phyloP scores from a whole-genome alignment of 2,329 filamentous ascomycete genomes.

The Ceratocystis variospora region DNA sequence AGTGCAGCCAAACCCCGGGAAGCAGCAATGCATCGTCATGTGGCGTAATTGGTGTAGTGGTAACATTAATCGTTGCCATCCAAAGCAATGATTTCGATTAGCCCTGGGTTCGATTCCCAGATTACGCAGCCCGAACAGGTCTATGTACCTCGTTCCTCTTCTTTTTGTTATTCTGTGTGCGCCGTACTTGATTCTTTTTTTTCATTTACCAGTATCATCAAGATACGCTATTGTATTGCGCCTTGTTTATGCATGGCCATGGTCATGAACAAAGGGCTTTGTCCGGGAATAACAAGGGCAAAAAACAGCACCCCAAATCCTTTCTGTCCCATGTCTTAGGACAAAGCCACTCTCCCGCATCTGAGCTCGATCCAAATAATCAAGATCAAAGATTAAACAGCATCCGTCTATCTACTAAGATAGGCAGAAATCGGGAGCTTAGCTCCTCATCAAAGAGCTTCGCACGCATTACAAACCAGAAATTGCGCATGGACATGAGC shows the following conservation, averaged over 20 bases:
- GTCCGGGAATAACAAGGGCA: background rate
- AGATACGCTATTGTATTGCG: background rate
- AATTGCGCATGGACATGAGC: no score
- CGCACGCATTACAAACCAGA: no score
- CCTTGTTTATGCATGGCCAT: background rate
- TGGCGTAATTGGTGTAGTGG: constrained; percentile 7
- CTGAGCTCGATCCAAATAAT: no score
- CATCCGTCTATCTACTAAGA: no score
- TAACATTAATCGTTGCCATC: constrained; percentile 7
- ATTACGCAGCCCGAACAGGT: background rate
- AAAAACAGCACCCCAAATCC: background rate
- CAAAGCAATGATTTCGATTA: constrained; percentile 3
- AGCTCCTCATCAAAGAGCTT: no score
- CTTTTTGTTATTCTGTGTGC: background rate
- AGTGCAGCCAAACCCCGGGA: background rate
- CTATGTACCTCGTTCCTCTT: background rate
- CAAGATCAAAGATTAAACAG: no score
- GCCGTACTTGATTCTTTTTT: background rate
- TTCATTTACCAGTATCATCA: background rate
- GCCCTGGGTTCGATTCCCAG: constrained; percentile 8
- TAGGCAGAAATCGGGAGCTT: no score
- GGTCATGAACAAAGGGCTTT: background rate
- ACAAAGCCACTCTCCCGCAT: no score
- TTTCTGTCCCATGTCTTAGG: background rate
- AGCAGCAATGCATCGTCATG: background rate